phyloP scores from a whole-genome alignment of 2,329 filamentous ascomycete species.

The Amylocarpus encephaloides region DNA sequence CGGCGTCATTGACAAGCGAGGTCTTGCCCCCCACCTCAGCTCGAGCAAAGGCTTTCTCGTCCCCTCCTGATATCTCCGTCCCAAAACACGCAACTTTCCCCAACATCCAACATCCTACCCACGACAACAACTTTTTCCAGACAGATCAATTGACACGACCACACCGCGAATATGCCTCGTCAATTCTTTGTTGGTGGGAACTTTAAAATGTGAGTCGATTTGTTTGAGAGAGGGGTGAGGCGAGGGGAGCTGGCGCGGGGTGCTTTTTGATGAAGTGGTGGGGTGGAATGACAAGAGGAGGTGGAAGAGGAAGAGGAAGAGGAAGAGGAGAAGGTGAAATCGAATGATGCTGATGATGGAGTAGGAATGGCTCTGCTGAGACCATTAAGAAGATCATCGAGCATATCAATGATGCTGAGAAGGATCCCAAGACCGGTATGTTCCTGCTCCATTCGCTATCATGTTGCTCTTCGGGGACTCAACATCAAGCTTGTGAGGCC shows the following conservation, averaged over 20 bases:
- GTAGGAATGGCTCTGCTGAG: constrained; percentile 87
- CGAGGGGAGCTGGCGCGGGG: constrained; percentile 6
- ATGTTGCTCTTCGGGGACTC: constrained; percentile 1
- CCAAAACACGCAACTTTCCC: not conserved
- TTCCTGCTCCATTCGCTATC: constrained; percentile 18
- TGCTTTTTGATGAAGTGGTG: not conserved
- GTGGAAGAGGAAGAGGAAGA: not conserved
- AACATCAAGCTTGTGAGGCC: constrained; percentile 2
- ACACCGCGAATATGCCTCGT: constrained; percentile 62
- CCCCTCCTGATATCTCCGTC: not conserved
- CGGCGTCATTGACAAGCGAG: not conserved
- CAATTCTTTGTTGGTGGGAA: constrained; percentile 98
- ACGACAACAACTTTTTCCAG: not conserved
- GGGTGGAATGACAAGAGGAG: not conserved
- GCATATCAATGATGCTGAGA: constrained; percentile 78
- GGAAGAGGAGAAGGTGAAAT: not conserved
- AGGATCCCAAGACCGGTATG: constrained; percentile 70
- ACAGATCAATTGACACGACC: not conserved
- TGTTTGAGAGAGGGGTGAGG: not conserved
- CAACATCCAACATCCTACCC: not conserved
- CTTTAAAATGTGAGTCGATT: constrained; percentile 84
- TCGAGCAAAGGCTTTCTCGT: not conserved
- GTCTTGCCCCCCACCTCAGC: not conserved
- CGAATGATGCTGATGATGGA: constrained; percentile 12
- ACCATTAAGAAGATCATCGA: constrained; percentile 86